phyloP scores from a whole-genome alignment of 2,329 filamentous ascomycete species.

The Aspergillus neotritici region DNA sequence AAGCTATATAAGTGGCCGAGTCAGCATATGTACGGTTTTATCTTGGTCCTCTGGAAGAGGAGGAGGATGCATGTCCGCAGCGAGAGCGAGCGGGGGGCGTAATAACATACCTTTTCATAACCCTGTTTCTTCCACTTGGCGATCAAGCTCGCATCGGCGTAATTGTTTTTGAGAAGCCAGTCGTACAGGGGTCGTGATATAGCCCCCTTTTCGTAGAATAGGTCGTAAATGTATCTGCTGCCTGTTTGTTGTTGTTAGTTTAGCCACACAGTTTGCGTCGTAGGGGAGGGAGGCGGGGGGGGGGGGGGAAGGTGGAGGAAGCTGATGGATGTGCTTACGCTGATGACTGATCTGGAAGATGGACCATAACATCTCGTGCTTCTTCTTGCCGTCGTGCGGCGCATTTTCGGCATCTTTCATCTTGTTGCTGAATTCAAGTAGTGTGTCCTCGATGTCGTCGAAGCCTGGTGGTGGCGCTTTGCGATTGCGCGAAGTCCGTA shows the following conservation, averaged over 20 bases:
- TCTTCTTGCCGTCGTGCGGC: slow-evolving; percentile 69
- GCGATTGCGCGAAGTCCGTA: slow-evolving; percentile 55
- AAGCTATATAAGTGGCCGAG: slow-evolving; percentile 48
- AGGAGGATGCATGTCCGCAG: neutral
- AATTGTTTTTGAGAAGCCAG: slow-evolving; percentile 92
- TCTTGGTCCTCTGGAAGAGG: neutral
- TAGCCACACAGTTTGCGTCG: no score
- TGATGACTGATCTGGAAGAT: slow-evolving; percentile 97
- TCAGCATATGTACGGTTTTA: neutral
- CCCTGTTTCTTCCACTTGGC: slow-evolving; percentile 99
- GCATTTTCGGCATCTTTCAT: slow-evolving; percentile 83
- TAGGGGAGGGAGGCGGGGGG: no score
- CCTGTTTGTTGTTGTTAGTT: no score
- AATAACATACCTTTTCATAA: slow-evolving; percentile 76
- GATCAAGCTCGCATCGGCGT: slow-evolving; percentile 91
- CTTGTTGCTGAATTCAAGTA: slow-evolving; percentile 62
- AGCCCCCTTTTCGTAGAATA: slow-evolving; percentile 96
- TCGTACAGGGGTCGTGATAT: slow-evolving; percentile 91
- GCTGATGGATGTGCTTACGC: slow-evolving; percentile 47
- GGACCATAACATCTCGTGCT: slow-evolving; percentile 91
- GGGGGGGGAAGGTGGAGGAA: slow-evolving; percentile 3
- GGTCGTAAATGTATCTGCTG: slow-evolving; percentile 87
- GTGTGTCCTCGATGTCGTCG: slow-evolving; percentile 63
- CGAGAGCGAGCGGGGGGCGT: slow-evolving; percentile 8
- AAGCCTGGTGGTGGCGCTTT: slow-evolving; percentile 63